These are phyloP conservation scores for Auricularia sp. DNA, from an alignment of 768 basidiomycete species.

Conservation along the genomic window DNA sequence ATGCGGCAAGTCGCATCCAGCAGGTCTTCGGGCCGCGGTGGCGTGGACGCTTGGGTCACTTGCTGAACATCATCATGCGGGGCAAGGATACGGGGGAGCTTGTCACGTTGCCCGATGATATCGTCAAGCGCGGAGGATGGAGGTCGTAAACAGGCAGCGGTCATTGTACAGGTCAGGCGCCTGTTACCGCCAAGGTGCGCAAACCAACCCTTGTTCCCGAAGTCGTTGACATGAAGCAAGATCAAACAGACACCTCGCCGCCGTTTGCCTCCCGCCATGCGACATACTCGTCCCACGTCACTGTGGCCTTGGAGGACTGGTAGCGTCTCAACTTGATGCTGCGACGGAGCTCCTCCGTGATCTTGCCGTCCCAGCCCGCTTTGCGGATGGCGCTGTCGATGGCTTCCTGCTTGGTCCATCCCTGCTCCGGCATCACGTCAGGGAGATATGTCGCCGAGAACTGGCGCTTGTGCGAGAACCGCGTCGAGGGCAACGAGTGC, in stretches of 20 bases:
- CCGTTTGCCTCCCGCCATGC: slow-evolving; percentile 48
- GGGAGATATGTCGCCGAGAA: slow-evolving; percentile 90
- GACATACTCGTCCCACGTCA: slow-evolving; percentile 68
- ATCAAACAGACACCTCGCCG: neutral
- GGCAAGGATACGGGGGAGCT: slow-evolving; percentile 10
- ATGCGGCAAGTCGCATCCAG: slow-evolving; percentile 50
- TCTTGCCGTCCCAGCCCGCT: slow-evolving; percentile 77
- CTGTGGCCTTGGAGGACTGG: slow-evolving; percentile 61
- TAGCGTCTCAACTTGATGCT: slow-evolving; percentile 71
- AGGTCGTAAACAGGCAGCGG: neutral
- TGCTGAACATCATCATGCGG: slow-evolving; percentile 33
- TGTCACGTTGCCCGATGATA: neutral
- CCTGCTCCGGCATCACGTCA: slow-evolving; percentile 85
- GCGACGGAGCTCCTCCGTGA: slow-evolving; percentile 73
- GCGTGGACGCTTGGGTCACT: slow-evolving; percentile 34
- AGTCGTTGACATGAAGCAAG: neutral
- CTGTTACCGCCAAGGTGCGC: neutral
- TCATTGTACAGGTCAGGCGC: neutral
- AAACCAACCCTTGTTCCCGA: neutral
- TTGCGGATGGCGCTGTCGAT: slow-evolving; percentile 88
- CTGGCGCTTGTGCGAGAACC: slow-evolving; percentile 41
- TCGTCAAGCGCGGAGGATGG: neutral
- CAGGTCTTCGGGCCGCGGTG: slow-evolving; percentile 38
- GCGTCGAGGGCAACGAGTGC: neutral
- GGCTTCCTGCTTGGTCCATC: slow-evolving; percentile 86